Conservation (phyloP, 2,329 filamentous ascomycete species). For the Botrytis fabae region DNA sequence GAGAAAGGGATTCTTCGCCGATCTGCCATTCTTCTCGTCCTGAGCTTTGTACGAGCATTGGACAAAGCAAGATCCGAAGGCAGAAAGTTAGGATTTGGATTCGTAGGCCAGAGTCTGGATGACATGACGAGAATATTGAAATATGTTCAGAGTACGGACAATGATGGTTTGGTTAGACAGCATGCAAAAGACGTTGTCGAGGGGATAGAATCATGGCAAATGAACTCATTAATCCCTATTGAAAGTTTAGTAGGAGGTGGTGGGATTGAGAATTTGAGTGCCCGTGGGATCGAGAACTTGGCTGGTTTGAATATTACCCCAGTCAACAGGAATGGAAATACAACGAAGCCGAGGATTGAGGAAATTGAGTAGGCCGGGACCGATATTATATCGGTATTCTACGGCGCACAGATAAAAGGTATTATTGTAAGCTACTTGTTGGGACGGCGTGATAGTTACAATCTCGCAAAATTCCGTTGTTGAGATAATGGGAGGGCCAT, state of each 20-base stretch:
- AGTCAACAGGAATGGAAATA: constrained; percentile 22
- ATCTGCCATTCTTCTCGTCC: constrained; percentile 63
- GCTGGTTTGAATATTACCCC: constrained; percentile 49
- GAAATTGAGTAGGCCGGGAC: constrained; percentile 55
- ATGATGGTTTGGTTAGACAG: constrained; percentile 65
- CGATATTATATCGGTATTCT: background rate
- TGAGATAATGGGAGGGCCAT: background rate
- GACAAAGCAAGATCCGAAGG: constrained; percentile 52
- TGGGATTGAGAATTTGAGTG: constrained; percentile 25
- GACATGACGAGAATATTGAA: constrained; percentile 62
- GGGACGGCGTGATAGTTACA: background rate
- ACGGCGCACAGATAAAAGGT: background rate
- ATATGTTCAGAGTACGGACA: constrained; percentile 66
- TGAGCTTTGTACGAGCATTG: constrained; percentile 61
- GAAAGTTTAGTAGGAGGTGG: constrained; percentile 17
- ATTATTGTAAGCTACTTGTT: background rate
- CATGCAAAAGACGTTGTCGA: constrained; percentile 69
- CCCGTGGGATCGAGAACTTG: constrained; percentile 41
- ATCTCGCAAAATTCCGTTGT: background rate
- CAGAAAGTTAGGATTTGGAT: constrained; percentile 52
- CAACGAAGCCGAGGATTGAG: constrained; percentile 51
- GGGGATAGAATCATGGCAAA: constrained; percentile 62
- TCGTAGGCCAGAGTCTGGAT: constrained; percentile 55
- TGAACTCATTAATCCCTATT: constrained; percentile 45
- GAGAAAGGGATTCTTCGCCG: constrained; percentile 66